Evolutionary conservation across 2,329 filamentous ascomycete species (phyloP).

Genomic region (Aspergillus sojae): DNA sequence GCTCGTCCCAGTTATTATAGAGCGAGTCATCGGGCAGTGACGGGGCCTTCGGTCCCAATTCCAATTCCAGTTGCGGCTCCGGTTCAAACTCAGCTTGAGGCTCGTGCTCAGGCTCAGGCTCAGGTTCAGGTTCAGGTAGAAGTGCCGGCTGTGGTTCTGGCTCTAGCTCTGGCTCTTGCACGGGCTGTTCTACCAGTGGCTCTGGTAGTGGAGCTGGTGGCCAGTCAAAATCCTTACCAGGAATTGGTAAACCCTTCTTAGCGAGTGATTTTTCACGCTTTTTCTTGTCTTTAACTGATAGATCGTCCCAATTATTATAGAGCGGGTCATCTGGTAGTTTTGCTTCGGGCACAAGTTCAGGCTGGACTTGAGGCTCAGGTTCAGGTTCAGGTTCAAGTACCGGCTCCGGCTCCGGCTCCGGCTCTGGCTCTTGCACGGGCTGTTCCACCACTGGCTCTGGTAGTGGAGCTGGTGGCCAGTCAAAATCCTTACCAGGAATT

Average conservation of each 20-base stretch:
- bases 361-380: not conserved
- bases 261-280: conserved; percentile 21
- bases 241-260: conserved; percentile 24
- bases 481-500: conserved; percentile 32
- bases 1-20: conserved; percentile 21
- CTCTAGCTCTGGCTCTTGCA: too few relatives aligned
- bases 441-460: conserved; percentile 18
- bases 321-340: too few relatives aligned
- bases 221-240: conserved; percentile 32
- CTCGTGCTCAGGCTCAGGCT: too few relatives aligned
- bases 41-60: too few relatives aligned
- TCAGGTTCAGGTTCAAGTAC: conserved; percentile 21
- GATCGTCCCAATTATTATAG: conserved; percentile 21
- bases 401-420: conserved; percentile 21
- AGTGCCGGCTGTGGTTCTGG: too few relatives aligned
- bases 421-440: conserved; percentile 22
- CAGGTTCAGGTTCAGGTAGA: too few relatives aligned
- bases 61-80: too few relatives aligned
- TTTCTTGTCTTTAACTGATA: conserved; percentile 23
- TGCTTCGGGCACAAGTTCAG: too few relatives aligned
- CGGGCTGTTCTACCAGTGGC: conserved; percentile 17
- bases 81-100: too few relatives aligned
- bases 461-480: conserved; percentile 20
- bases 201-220: conserved; percentile 7
- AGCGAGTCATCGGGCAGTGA: conserved; percentile 19